phyloP scores from a whole-genome alignment of 495 filamentous ascomycete genomes.

The Podospora tetraspora region DNA sequence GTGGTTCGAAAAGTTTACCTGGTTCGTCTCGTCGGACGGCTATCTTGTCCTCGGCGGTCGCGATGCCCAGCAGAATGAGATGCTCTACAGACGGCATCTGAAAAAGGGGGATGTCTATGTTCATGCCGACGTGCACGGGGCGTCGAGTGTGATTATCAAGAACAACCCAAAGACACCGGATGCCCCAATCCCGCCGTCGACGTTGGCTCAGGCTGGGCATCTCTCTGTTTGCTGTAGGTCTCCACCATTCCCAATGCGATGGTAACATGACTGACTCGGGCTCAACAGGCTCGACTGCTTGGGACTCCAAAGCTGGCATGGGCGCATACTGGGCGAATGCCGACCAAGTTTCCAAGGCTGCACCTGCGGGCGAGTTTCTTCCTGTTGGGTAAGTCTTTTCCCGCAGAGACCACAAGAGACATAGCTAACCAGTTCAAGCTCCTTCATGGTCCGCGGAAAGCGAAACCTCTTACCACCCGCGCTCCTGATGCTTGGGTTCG shows the following conservation, averaged over 20 bases:
- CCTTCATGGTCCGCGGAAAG: conserved; percentile 72
- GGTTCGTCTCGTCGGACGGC: conserved; percentile 93
- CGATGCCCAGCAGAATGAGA: conserved; percentile 86
- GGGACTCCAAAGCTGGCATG: conserved; percentile 95
- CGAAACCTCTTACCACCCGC: conserved; percentile 90
- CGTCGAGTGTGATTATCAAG: conserved; percentile 76
- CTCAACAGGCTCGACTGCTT: conserved; percentile 59
- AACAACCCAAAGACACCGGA: conserved; percentile 69
- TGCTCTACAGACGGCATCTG: conserved; percentile 77
- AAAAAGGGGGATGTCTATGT: conserved; percentile 87
- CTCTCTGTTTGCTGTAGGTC: conserved; percentile 63
- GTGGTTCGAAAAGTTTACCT: conserved; percentile 96
- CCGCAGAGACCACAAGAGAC: background rate
- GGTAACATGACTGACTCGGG: background rate
- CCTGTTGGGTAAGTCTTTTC: conserved; percentile 46
- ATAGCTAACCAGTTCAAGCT: conserved; percentile 21
- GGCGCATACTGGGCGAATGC: conserved; percentile 89
- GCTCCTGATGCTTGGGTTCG: conserved; percentile 81
- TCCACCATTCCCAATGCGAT: background rate
- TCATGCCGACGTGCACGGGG: conserved; percentile 83
- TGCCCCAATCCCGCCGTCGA: conserved; percentile 84
- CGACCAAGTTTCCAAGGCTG: conserved; percentile 81
- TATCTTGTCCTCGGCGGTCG: conserved; percentile 85
- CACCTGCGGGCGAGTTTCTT: conserved; percentile 71
- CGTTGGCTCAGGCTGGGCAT: conserved; percentile 82